Evolutionary conservation across 768 basidiomycete genomes (phyloP).

Genomic region (Tylopilus intermedius): DNA sequence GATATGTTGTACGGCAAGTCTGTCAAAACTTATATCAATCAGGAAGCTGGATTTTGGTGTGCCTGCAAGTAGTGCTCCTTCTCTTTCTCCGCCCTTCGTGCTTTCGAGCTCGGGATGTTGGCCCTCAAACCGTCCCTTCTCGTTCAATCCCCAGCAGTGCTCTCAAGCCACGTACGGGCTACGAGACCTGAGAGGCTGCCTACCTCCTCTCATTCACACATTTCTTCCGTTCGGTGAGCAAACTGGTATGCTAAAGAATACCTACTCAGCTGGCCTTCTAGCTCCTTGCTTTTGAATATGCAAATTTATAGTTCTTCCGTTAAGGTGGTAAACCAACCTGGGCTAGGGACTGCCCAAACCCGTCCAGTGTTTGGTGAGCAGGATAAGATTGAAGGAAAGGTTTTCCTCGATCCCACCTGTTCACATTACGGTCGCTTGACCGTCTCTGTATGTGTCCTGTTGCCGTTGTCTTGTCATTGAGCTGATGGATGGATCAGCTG

Average conservation of each 20-base stretch:
- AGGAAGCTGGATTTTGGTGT: neutral
- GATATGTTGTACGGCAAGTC: constrained; percentile 22
- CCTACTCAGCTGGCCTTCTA: constrained; percentile 20
- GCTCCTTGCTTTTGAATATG: constrained; percentile 54
- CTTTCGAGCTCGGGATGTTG: constrained; percentile 15
- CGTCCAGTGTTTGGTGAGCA: constrained; percentile 55
- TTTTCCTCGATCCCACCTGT: constrained; percentile 51
- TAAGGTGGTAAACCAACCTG: constrained; percentile 36
- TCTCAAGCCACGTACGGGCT: constrained; percentile 35
- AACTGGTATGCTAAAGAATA: neutral
- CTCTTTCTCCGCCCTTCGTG: neutral
- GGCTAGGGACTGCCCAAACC: constrained; percentile 22
- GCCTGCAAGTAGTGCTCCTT: neutral
- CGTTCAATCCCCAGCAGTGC: constrained; percentile 11
- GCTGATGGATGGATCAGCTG: constrained; percentile 37
- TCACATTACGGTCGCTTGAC: constrained; percentile 52
- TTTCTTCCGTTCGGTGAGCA: constrained; percentile 48
- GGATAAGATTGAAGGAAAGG: constrained; percentile 56
- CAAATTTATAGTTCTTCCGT: constrained; percentile 60
- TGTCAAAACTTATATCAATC: constrained; percentile 18
- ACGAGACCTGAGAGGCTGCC: constrained; percentile 18
- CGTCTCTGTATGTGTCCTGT: constrained; percentile 42
- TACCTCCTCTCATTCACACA: constrained; percentile 35
- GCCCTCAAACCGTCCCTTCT: constrained; percentile 17
- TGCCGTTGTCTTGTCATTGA: neutral